Evolutionary conservation across 805 yeast species (phyloP).

Genomic region (Clavispora santaluciae): DNA sequence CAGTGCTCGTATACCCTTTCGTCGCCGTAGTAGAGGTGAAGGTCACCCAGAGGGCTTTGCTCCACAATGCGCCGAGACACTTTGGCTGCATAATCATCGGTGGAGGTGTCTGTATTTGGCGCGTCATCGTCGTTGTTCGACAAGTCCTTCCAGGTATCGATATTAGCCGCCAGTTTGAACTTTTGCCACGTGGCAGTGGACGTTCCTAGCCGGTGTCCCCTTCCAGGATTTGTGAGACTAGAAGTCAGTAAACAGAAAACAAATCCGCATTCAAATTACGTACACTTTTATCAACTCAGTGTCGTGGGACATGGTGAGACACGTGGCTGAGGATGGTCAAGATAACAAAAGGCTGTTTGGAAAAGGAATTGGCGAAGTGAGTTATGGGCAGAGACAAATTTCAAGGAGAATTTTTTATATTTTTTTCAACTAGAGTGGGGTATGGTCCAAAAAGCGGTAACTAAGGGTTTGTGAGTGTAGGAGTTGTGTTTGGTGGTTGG

Average conservation of each 20-base stretch:
- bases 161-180: conserved; percentile 30
- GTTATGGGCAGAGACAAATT: background rate
- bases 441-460: background rate
- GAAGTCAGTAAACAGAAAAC: conserved; percentile 5
- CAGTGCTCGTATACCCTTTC: conserved; percentile 25
- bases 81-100: background rate
- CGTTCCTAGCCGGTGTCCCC: conserved; percentile 36
- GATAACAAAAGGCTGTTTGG: background rate
- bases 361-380: background rate
- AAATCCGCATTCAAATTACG: background rate
- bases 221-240: conserved; percentile 29
- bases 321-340: background rate
- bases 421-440: too few species aligned
- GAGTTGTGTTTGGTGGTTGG: background rate
- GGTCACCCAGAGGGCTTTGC: conserved; percentile 30
- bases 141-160: conserved; percentile 2
- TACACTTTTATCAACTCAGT: conserved; percentile 4
- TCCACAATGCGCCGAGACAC: conserved; percentile 14
- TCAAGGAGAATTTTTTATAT: background rate
- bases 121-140: conserved; percentile 1
- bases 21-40: conserved; percentile 22
- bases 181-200: conserved; percentile 41
- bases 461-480: background rate
- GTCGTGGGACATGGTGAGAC: background rate
- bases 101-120: background rate